Evolutionary conservation across 2,329 filamentous ascomycete species (phyloP).

Genomic region (Diaporthe velutina): DNA sequence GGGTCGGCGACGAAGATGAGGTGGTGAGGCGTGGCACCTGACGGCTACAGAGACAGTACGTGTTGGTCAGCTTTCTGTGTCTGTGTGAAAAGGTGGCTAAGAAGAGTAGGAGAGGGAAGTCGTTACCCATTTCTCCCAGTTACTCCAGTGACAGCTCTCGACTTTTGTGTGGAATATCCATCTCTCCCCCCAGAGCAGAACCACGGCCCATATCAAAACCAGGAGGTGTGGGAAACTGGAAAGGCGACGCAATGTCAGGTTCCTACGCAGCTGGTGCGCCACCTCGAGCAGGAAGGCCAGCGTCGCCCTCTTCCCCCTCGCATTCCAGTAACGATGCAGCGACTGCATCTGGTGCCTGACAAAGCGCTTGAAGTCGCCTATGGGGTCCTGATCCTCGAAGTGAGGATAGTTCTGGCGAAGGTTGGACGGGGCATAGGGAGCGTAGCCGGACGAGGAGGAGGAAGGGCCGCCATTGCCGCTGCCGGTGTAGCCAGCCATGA

Average conservation of each 20-base stretch:
- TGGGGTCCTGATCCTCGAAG: constrained; percentile 46
- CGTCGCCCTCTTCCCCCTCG: constrained; percentile 55
- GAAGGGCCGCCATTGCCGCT: constrained; percentile 35
- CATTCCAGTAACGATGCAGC: constrained; percentile 56
- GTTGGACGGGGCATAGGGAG: constrained; percentile 35
- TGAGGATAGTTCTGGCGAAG: constrained; percentile 39
- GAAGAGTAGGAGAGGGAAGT: neutral
- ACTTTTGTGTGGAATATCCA: constrained; percentile 81
- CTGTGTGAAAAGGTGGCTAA: neutral
- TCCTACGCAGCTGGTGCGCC: constrained; percentile 54
- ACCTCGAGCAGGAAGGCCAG: constrained; percentile 47
- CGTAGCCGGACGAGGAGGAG: constrained; percentile 28
- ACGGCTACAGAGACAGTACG: constrained; percentile 67
- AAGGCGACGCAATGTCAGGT: constrained; percentile 64
- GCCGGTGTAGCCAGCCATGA: constrained; percentile 39
- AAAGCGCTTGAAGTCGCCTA: constrained; percentile 53
- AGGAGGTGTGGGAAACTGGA: constrained; percentile 76
- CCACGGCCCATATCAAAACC: constrained; percentile 79
- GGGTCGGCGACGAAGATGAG: constrained; percentile 90
- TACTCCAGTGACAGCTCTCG: constrained; percentile 81
- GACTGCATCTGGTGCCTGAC: constrained; percentile 47
- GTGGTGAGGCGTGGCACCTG: constrained; percentile 83
- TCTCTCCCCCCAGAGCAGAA: constrained; percentile 88
- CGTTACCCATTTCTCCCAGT: constrained; percentile 93
- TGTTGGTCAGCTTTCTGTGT: constrained; percentile 22